These are phyloP conservation scores for Fusarium sulawesiense DNA, from an alignment of 2,329 filamentous ascomycete genomes.

Conservation along the genomic window DNA sequence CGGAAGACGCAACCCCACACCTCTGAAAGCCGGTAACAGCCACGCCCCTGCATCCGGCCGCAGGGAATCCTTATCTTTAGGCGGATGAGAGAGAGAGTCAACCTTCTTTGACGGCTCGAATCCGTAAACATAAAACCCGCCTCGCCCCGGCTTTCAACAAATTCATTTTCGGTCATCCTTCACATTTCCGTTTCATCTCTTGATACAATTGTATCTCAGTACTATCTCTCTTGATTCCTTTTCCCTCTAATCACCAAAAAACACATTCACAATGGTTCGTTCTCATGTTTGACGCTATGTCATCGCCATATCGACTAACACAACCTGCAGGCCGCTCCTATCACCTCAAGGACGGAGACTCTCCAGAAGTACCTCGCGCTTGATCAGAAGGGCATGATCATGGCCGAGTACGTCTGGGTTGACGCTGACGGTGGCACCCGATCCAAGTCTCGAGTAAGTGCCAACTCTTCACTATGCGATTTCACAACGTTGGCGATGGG, in stretches of 20 bases:
- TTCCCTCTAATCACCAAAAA: constrained; percentile 1
- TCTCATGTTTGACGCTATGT: background rate
- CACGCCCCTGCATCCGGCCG: constrained; percentile 47
- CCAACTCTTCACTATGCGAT: constrained; percentile 24
- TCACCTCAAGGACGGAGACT: constrained; percentile 48
- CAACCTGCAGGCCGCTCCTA: constrained; percentile 24
- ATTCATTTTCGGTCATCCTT: constrained; percentile 37
- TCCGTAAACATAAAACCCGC: constrained; percentile 47
- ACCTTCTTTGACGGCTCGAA: constrained; percentile 36
- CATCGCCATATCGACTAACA: constrained; percentile 29
- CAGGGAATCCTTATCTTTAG: constrained; percentile 45
- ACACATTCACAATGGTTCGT: constrained; percentile 41
- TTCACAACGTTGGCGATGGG: background rate
- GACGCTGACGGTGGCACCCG: constrained; percentile 84
- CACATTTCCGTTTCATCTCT: constrained; percentile 35
- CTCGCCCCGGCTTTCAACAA: constrained; percentile 35
- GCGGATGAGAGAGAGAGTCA: constrained; percentile 33
- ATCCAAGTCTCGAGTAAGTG: constrained; percentile 94
- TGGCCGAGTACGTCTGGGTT: constrained; percentile 98
- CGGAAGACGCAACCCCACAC: constrained; percentile 24
- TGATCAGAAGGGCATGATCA: constrained; percentile 87
- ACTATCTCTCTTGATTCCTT: constrained; percentile 6
- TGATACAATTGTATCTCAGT: constrained; percentile 40
- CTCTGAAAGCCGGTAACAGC: constrained; percentile 41
- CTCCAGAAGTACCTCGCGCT: constrained; percentile 92